These are phyloP conservation scores for Rugonectria rugulosa DNA, from an alignment of 2,329 filamentous ascomycete genomes.

Conservation along the genomic window DNA sequence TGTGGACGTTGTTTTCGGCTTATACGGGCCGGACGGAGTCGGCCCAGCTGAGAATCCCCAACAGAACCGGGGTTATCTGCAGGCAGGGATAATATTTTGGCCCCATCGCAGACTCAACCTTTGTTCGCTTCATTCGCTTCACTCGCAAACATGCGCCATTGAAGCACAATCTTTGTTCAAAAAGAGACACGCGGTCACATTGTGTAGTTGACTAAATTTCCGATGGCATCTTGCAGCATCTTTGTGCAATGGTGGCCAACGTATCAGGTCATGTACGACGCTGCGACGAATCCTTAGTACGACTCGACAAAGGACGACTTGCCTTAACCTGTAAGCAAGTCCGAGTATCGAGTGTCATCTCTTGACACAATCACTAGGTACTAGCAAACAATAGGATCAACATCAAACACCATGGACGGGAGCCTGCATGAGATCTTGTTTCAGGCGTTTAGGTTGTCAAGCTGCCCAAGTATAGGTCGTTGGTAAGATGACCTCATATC, in stretches of 20 bases:
- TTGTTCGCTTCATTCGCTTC: too few relatives aligned
- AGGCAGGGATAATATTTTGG: too few relatives aligned
- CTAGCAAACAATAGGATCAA: not conserved
- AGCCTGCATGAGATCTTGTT: not conserved
- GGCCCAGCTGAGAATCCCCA: too few relatives aligned
- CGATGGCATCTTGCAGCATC: conserved; percentile 22
- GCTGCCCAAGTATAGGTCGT: too few relatives aligned
- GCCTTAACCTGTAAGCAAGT: not conserved
- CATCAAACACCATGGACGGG: not conserved
- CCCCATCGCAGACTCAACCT: too few relatives aligned
- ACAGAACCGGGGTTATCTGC: too few relatives aligned
- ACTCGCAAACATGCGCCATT: not conserved
- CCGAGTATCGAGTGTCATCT: not conserved
- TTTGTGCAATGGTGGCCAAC: conserved; percentile 13
- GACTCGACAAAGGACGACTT: not conserved
- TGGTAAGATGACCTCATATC: not conserved
- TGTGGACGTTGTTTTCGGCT: too few relatives aligned
- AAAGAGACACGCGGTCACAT: not conserved
- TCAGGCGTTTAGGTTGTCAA: too few relatives aligned
- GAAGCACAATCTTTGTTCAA: not conserved
- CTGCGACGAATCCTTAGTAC: not conserved
- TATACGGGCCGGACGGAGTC: too few relatives aligned
- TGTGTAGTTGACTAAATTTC: conserved; percentile 6
- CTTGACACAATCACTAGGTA: not conserved
- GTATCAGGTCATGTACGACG: conserved; percentile 1